These are phyloP conservation scores for Lecanoromycetidae sp. DNA, from an alignment of 2,329 filamentous ascomycete species.

Conservation along the genomic window DNA sequence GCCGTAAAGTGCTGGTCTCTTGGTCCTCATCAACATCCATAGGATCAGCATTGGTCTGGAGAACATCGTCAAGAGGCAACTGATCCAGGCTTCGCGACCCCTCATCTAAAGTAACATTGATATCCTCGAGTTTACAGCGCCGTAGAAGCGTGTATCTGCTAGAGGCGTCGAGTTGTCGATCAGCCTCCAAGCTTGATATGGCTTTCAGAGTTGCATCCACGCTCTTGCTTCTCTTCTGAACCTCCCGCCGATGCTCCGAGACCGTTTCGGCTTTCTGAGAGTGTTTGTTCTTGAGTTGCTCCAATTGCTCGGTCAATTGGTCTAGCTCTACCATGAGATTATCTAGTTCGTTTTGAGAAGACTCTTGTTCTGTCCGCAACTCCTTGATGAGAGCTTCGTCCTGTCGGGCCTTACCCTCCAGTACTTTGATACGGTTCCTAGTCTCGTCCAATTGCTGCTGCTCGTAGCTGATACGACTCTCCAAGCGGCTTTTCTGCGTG, in stretches of 20 bases:
- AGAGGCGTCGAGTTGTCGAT: constrained; percentile 73
- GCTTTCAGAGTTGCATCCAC: constrained; percentile 65
- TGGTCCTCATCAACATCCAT: constrained; percentile 75
- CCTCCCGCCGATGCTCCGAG: constrained; percentile 62
- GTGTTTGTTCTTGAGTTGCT: constrained; percentile 55
- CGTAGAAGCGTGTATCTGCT: constrained; percentile 74
- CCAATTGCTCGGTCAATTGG: constrained; percentile 58
- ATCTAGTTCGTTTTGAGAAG: constrained; percentile 61
- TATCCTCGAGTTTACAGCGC: constrained; percentile 86
- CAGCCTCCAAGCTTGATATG: constrained; percentile 67
- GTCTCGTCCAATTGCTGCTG: constrained; percentile 62
- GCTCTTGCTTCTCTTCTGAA: constrained; percentile 72
- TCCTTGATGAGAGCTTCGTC: constrained; percentile 57
- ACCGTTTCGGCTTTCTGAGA: constrained; percentile 62
- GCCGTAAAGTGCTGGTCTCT: constrained; percentile 36
- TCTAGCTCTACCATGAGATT: constrained; percentile 65
- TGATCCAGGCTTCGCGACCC: constrained; percentile 63
- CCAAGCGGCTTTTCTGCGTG: constrained; percentile 55
- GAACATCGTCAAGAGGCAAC: constrained; percentile 74
- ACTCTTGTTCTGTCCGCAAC: constrained; percentile 59
- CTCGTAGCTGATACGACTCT: constrained; percentile 50
- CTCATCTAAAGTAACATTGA: constrained; percentile 65
- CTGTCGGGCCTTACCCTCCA: constrained; percentile 55
- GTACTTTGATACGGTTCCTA: constrained; percentile 53
- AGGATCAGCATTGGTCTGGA: constrained; percentile 66